Evolutionary conservation across 2,329 filamentous ascomycete genomes (phyloP), one percentile per base, ranked within the genome.

Genomic region (Colletotrichum lupini): DNA sequence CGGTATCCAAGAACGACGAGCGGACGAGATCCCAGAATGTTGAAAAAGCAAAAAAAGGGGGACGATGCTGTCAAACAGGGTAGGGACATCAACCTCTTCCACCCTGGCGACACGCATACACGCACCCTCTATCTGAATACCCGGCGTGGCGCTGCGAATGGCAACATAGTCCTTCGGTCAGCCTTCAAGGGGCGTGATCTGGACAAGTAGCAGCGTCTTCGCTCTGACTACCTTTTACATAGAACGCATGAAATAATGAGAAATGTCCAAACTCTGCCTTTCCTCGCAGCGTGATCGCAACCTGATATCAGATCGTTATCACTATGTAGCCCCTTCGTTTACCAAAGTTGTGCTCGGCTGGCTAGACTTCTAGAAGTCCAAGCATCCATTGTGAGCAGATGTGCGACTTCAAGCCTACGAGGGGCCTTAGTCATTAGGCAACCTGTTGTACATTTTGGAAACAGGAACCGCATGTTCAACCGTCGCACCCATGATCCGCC

Each of bases 211-310:
- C 35, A 24, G 26, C n/a, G 53, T 35, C 24, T 46, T 49, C 16
- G 19, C 53, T 49, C 42, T 49, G 42, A 49, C 42, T 49, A 49
- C 42, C 30, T 65, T 72, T 58, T 26, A 24, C n/a, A 59, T 70
- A 66, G 67, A 70, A 70, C 56, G 71, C 56, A 73, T 53, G 67
- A 70, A 66, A 66, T 73, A 70, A 73, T 70, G 71, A 73, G 67
- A 73, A 63, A 73, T 58, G 71, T 52, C 56, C 46, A 65, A 70
- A 59, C 8, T 30, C 56, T n/a, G n/a, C 5, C 32, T 35, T 19
- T 49, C 16, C 19, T 49, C 42, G 42, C 42, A n/a, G n/a, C 19
- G 42, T 49, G 42, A 49, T 7, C 28, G 12, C 35, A 37, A 14
- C 35, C 8, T 37, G 35, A 14, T 37, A 37, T 30, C 28, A 30